Conservation (phyloP, 2,329 filamentous ascomycete species). For the Pseudopyrenochaeta lycopersici region DNA sequence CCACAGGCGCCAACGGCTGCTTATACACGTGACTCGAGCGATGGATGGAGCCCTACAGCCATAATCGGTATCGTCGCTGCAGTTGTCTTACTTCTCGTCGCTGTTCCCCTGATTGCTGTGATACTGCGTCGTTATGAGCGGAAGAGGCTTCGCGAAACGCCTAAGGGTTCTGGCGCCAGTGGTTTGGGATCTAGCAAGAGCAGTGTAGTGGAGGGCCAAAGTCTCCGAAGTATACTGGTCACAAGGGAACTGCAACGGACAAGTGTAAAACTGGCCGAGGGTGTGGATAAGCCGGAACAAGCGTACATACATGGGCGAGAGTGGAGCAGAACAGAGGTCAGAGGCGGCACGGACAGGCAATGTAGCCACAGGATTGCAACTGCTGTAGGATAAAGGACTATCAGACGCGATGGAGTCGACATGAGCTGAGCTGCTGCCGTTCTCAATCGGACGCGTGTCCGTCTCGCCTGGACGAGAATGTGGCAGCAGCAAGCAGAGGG, state of each 20-base stretch:
- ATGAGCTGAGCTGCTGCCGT: no score
- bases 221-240: conserved; percentile 30
- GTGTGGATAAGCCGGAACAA: conserved; percentile 19
- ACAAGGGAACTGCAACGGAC: conserved; percentile 31
- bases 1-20: conserved; percentile 23
- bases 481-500: no score
- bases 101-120: conserved; percentile 29
- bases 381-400: no score
- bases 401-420: no score
- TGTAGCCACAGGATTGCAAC: conserved; percentile 3
- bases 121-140: conserved; percentile 28
- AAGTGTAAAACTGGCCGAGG: conserved; percentile 24
- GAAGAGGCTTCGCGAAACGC: conserved; percentile 26
- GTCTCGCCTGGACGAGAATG: no score
- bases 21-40: conserved; percentile 2
- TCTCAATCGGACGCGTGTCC: no score
- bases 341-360: conserved; percentile 19
- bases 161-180: conserved; percentile 12
- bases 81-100: conserved; percentile 24
- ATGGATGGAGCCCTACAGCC: conserved; percentile 27
- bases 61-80: conserved; percentile 35
- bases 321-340: conserved; percentile 29
- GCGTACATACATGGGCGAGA: conserved; percentile 18
- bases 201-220: conserved; percentile 25
- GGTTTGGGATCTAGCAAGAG: conserved; percentile 15